phyloP scores from a whole-genome alignment of 176 grass and related monocot species.

The Dactylis glomerata region DNA sequence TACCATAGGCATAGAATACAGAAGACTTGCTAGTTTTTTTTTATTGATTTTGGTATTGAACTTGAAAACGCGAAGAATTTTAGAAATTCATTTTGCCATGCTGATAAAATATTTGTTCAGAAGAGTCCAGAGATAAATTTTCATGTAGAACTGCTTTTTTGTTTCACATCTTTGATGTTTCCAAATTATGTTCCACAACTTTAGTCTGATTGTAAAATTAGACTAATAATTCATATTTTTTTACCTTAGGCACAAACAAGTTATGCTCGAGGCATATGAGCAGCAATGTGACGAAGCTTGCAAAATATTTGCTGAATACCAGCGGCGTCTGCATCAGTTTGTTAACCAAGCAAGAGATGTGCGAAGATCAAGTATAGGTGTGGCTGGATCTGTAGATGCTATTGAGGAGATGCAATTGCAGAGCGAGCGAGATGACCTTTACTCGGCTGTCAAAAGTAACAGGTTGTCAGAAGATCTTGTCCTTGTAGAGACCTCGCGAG shows the following conservation, averaged over 20 bases:
- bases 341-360: slow-evolving; percentile 95
- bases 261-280: slow-evolving; percentile 88
- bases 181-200: background rate
- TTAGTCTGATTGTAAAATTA: background rate
- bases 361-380: slow-evolving; percentile 56
- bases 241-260: slow-evolving; percentile 76
- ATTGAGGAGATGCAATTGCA: slow-evolving; percentile 60
- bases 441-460: slow-evolving; percentile 68
- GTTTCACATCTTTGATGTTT: slow-evolving; percentile 5
- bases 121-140: background rate
- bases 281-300: slow-evolving; percentile 93
- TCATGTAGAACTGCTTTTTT: slow-evolving; percentile 7
- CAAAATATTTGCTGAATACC: slow-evolving; percentile 96
- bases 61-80: background rate
- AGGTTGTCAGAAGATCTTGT: slow-evolving; percentile 68
- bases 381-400: slow-evolving; percentile 42
- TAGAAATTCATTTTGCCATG: background rate
- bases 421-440: slow-evolving; percentile 64
- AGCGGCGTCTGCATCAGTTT: slow-evolving; percentile 81
- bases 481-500: slow-evolving; percentile 68
- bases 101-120: background rate
- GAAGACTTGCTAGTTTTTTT: background rate
- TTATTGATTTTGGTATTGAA: background rate
- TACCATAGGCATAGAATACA: background rate
- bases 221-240: slow-evolving; percentile 11